A percentile compares a stretch with the other conserved stretches of the same genome.
phyloP scores from a whole-genome alignment of 2,329 filamentous ascomycete species.

The Aspergillus chevalieri region DNA sequence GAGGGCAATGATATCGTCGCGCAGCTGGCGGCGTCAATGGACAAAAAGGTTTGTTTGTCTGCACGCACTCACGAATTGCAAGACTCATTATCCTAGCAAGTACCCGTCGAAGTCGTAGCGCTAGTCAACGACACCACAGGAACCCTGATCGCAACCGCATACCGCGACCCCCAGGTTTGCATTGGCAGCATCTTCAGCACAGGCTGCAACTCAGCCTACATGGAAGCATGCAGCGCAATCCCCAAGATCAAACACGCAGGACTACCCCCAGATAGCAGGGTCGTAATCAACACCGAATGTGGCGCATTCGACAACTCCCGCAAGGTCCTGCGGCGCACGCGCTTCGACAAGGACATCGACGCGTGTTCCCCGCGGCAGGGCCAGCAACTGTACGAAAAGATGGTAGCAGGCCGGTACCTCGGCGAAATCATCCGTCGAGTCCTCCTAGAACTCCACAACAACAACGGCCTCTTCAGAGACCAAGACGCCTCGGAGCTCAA shows the following conservation, averaged over 20 bases:
- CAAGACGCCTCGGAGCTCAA: conserved; percentile 73
- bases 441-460: conserved; percentile 74
- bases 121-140: conserved; percentile 93
- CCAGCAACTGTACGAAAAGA: conserved; percentile 92
- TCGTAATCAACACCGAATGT: conserved; percentile 93
- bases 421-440: conserved; percentile 87
- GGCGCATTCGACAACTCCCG: conserved; percentile 87
- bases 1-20: conserved; percentile 79
- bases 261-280: conserved; percentile 65
- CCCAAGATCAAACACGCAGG: conserved; percentile 81
- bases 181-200: conserved; percentile 95
- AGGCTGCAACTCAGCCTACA: conserved; percentile 91
- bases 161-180: conserved; percentile 77
- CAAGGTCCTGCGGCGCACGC: conserved; percentile 70
- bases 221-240: conserved; percentile 77
- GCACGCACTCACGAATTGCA: neutral
- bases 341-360: conserved; percentile 69
- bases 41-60: conserved; percentile 48
- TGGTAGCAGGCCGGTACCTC: conserved; percentile 88
- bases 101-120: conserved; percentile 78
- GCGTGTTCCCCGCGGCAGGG: conserved; percentile 81
- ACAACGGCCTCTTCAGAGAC: conserved; percentile 66
- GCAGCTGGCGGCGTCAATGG: conserved; percentile 69
- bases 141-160: conserved; percentile 84
- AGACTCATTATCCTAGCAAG: conserved; percentile 47